Conservation (phyloP, 1,284 basidiomycete genomes). For the Rhodofomes roseus region DNA sequence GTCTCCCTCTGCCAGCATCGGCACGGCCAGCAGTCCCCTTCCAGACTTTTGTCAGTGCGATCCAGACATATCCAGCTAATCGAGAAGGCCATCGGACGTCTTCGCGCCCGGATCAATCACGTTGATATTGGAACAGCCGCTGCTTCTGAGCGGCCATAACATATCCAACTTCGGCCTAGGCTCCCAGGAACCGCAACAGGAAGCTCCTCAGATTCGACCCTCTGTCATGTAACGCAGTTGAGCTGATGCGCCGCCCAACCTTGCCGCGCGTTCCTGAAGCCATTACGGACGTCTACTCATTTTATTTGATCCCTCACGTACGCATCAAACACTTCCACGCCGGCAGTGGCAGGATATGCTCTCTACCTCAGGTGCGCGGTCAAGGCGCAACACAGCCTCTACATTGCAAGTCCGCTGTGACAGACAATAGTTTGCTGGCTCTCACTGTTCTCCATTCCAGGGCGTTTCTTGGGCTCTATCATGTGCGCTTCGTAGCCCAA, state of each 20-base stretch:
- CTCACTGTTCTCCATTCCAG: not conserved
- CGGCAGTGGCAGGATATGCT: not conserved
- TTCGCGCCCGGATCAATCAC: not conserved
- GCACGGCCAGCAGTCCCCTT: not conserved
- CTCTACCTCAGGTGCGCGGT: not conserved
- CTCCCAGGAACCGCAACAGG: constrained; percentile 3
- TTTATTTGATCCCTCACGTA: not conserved
- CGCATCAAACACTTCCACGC: not conserved
- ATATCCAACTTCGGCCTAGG: constrained; percentile 2
- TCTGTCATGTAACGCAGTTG: not conserved
- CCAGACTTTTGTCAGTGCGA: not conserved
- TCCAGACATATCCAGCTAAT: constrained; percentile 1
- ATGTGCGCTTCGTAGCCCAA: not conserved
- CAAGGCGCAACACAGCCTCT: not conserved
- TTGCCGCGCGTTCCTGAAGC: not conserved
- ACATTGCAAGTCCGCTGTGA: not conserved
- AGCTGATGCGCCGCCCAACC: not conserved
- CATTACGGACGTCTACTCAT: not conserved
- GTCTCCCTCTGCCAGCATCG: not conserved
- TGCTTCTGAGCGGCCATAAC: constrained; percentile 6
- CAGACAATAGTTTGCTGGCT: not conserved
- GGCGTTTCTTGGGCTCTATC: not conserved
- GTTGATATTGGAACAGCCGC: constrained; percentile 1
- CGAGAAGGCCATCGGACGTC: not conserved
- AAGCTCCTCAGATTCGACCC: not conserved